Evolutionary conservation across 176 grass and related monocot genomes (phyloP).

Genomic region (Oryza nivara): DNA sequence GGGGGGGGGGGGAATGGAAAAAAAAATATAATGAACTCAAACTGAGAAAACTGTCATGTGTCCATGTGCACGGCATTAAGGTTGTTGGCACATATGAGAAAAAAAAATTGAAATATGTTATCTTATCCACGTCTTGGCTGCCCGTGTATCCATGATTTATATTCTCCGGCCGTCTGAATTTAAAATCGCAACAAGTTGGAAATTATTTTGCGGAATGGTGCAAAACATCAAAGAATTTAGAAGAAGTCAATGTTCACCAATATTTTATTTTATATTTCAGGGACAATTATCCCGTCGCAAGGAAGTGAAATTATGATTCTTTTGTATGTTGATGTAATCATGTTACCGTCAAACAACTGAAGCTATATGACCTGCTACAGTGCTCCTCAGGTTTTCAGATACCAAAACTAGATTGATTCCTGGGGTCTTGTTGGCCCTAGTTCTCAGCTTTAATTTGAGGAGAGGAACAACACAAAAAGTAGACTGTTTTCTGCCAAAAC

Average conservation of each 20-base stretch:
- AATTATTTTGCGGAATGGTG: neutral
- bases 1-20: neutral
- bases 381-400: neutral
- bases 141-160: conserved; percentile 30
- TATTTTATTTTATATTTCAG: conserved; percentile 7
- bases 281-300: neutral
- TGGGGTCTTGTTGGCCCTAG: neutral
- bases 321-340: neutral
- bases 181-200: conserved; percentile 17
- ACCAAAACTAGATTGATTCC: neutral
- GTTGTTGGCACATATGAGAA: conserved; percentile 29
- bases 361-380: neutral
- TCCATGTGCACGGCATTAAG: conserved; percentile 45
- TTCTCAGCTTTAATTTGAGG: neutral
- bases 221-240: neutral
- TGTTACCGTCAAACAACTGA: conserved; percentile 6
- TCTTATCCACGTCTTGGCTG: conserved; percentile 29
- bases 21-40: neutral
- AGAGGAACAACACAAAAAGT: neutral
- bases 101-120: conserved; percentile 5
- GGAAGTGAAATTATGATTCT: neutral
- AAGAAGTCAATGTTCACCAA: neutral
- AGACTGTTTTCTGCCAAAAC: neutral
- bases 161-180: conserved; percentile 27
- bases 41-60: conserved; percentile 27